Percentiles rank a stretch among this genome's conserved stretches.
These are phyloP conservation scores for Nitzschia putrida DNA, from an alignment of 108 stramenopile genomes.

Conservation along the genomic window DNA sequence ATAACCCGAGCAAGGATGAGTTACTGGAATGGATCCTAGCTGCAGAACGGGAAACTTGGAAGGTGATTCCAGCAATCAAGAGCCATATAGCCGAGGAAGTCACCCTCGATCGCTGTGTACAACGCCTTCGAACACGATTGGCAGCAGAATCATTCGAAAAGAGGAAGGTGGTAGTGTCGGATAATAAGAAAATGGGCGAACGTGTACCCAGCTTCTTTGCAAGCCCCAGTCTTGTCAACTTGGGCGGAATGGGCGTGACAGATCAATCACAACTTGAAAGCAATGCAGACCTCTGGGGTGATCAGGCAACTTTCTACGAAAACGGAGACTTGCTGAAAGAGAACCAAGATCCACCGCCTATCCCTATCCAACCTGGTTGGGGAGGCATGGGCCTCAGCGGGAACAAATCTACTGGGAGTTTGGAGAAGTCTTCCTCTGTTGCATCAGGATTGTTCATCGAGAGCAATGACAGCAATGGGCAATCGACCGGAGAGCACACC, in stretches of 20 bases:
- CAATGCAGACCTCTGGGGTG: too few relatives aligned
- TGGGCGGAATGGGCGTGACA: conserved; percentile 69
- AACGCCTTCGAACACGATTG: conserved; percentile 75
- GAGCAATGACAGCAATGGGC: conserved; percentile 50
- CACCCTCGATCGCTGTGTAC: conserved; percentile 84
- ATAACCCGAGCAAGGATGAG: conserved; percentile 87
- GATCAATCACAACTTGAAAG: conserved; percentile 53
- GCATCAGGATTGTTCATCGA: conserved; percentile 79
- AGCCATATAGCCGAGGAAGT: conserved; percentile 84
- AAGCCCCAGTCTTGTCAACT: conserved; percentile 77
- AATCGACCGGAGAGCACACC: conserved; percentile 40
- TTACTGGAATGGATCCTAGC: conserved; percentile 79
- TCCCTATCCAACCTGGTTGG: conserved; percentile 70
- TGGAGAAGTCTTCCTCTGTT: conserved; percentile 52
- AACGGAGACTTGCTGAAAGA: not conserved
- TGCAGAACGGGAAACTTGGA: conserved; percentile 88
- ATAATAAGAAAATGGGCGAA: conserved; percentile 41
- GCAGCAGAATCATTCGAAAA: conserved; percentile 70
- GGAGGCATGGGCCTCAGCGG: conserved; percentile 80
- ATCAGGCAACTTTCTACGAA: not conserved
- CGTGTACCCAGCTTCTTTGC: conserved; percentile 80
- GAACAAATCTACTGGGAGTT: conserved; percentile 70
- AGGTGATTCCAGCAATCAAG: conserved; percentile 83
- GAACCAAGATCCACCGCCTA: conserved; percentile 3
- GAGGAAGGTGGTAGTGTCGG: conserved; percentile 22